A percentile compares a stretch with the other conserved stretches of the same genome.
Evolutionary conservation across 2,329 filamentous ascomycete species (phyloP).

Genomic region (Beauveria australis): DNA sequence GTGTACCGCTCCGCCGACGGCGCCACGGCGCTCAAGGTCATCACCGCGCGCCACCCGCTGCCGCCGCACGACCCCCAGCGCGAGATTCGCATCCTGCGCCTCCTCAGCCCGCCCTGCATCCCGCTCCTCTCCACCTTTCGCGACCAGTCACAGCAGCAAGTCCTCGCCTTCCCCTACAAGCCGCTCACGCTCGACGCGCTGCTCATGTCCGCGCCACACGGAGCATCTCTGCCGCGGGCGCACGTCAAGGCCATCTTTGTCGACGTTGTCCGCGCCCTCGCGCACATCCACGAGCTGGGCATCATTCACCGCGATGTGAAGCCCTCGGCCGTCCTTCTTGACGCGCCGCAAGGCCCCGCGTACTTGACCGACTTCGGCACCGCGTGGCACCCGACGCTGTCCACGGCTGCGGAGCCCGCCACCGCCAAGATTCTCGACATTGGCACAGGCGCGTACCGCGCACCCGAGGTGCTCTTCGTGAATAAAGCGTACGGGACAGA

Average conservation of each 20-base stretch:
- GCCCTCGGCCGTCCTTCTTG: slow-evolving; percentile 76
- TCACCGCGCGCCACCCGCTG: slow-evolving; percentile 61
- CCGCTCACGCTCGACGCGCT: slow-evolving; percentile 63
- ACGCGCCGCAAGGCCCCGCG: slow-evolving; percentile 59
- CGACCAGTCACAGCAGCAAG: slow-evolving; percentile 60
- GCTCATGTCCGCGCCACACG: slow-evolving; percentile 36
- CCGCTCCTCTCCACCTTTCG: slow-evolving; percentile 66
- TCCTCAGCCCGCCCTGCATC: slow-evolving; percentile 51
- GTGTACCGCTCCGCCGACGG: slow-evolving; percentile 61
- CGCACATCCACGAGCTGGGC: slow-evolving; percentile 60
- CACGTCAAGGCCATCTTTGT: slow-evolving; percentile 41
- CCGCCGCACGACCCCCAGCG: slow-evolving; percentile 76
- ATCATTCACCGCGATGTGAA: slow-evolving; percentile 95
- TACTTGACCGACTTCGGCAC: slow-evolving; percentile 89
- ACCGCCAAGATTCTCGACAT: slow-evolving; percentile 80
- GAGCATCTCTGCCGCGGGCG: slow-evolving; percentile 20
- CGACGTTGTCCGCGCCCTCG: slow-evolving; percentile 64
- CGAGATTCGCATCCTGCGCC: slow-evolving; percentile 66
- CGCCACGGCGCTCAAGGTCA: slow-evolving; percentile 68
- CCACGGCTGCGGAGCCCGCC: slow-evolving; percentile 55
- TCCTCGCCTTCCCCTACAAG: slow-evolving; percentile 81
- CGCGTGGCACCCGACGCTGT: slow-evolving; percentile 62
- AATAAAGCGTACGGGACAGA: slow-evolving; percentile 60
- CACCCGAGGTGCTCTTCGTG: slow-evolving; percentile 86
- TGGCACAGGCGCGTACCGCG: slow-evolving; percentile 83